These are phyloP conservation scores for Rhizoclosmatium globosum DNA, from an alignment of 192 early-diverging fungal species.

Conservation along the genomic window DNA sequence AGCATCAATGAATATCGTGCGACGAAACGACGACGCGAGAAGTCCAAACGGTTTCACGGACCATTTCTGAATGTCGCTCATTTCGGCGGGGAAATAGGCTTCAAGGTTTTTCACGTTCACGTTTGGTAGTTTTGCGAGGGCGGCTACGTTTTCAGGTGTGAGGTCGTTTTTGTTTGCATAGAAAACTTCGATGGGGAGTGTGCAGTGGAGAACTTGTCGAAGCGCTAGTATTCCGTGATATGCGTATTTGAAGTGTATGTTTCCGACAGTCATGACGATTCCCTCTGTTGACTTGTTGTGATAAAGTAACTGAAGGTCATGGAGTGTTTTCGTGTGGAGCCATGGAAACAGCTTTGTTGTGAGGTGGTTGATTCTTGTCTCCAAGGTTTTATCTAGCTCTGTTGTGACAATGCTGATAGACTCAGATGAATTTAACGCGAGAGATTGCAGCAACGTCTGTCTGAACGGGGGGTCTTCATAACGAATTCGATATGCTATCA, in stretches of 20 bases:
- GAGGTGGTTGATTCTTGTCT: not conserved
- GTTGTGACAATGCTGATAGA: not conserved
- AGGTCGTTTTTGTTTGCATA: constrained; percentile 44
- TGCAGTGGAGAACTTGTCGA: constrained; percentile 43
- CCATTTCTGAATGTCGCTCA: not conserved
- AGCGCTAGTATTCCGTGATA: constrained; percentile 10
- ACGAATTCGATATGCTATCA: not conserved
- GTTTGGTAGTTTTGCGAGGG: not conserved
- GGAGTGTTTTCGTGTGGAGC: not conserved
- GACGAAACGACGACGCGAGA: constrained; percentile 4
- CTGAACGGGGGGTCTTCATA: not conserved
- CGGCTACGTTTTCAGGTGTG: too few relatives aligned
- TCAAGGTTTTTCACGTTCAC: constrained; percentile 35
- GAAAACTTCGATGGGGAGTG: constrained; percentile 66
- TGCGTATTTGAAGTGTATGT: not conserved
- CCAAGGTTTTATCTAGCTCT: not conserved
- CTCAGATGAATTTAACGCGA: not conserved
- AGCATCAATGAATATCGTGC: constrained; percentile 10
- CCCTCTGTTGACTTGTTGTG: not conserved
- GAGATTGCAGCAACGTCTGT: not conserved
- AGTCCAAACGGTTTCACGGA: constrained; percentile 16
- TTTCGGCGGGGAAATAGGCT: constrained; percentile 35
- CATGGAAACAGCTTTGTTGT: not conserved
- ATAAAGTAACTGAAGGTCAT: not conserved
- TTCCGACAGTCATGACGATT: constrained; percentile 6